A percentile compares a stretch with the other conserved stretches of the same genome.
phyloP scores from a whole-genome alignment of 768 basidiomycete species.

The Dentipellis fragilis region DNA sequence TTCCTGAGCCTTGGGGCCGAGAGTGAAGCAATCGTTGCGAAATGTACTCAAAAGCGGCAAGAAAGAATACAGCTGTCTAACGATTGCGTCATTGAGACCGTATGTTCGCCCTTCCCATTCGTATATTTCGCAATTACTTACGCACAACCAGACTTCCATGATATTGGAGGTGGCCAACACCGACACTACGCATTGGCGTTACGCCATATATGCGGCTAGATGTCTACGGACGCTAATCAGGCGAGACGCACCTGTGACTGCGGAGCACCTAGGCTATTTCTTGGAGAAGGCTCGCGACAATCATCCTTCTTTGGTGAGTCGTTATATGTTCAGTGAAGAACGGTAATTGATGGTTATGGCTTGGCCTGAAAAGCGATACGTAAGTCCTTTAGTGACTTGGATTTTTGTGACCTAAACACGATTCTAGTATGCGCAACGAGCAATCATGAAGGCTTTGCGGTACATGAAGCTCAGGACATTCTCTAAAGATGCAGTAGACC shows the following conservation, averaged over 20 bases:
- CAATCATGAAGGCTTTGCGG: conserved; percentile 66
- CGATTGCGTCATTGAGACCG: conserved; percentile 31
- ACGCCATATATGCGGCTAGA: conserved; percentile 59
- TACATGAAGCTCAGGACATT: conserved; percentile 77
- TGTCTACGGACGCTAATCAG: conserved; percentile 60
- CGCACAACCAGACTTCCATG: conserved; percentile 24
- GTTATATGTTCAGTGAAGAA: neutral
- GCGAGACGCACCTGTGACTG: conserved; percentile 44
- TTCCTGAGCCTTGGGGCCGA: conserved; percentile 21
- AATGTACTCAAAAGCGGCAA: conserved; percentile 35
- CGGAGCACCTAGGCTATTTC: conserved; percentile 45
- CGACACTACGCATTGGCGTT: conserved; percentile 68
- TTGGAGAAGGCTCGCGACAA: conserved; percentile 50
- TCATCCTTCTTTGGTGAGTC: conserved; percentile 56
- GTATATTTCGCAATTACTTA: conserved; percentile 2
- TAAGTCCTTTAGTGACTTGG: conserved; percentile 21
- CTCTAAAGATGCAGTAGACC: conserved; percentile 41
- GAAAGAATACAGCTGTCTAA: conserved; percentile 33
- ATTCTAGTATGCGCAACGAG: conserved; percentile 57
- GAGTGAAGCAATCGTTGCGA: conserved; percentile 29
- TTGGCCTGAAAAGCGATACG: conserved; percentile 39
- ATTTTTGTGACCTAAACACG: neutral
- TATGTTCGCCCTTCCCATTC: conserved; percentile 20
- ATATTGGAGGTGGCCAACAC: conserved; percentile 52
- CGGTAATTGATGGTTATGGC: conserved; percentile 1